A percentile compares a stretch with the other conserved stretches of the same genome.
Conservation (phyloP, 2,329 filamentous ascomycete species). For the Apiospora sp. region DNA sequence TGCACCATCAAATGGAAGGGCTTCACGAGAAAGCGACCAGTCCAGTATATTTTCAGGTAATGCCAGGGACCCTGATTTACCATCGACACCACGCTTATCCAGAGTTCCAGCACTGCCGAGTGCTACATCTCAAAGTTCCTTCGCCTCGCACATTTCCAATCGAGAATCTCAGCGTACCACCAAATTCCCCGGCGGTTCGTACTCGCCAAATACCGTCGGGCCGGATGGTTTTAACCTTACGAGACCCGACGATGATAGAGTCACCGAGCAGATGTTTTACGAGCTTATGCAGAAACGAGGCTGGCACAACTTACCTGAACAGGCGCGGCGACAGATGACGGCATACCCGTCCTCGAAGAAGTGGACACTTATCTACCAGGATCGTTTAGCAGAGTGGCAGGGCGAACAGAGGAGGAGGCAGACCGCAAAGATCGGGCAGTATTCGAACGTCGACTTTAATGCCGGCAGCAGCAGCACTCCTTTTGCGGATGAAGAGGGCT, state of each 20-base stretch:
- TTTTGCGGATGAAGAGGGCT: conserved; percentile 91
- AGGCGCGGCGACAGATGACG: conserved; percentile 94
- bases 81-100: conserved; percentile 54
- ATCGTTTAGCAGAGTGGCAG: conserved; percentile 91
- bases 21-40: conserved; percentile 53
- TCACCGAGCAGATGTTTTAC: conserved; percentile 91
- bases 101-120: conserved; percentile 59
- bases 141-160: conserved; percentile 55
- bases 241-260: conserved; percentile 79
- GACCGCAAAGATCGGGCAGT: conserved; percentile 76
- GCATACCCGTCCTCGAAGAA: conserved; percentile 95
- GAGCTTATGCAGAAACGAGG: conserved; percentile 97
- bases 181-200: conserved; percentile 55
- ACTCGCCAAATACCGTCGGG: conserved; percentile 32
- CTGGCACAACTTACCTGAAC: conserved; percentile 96
- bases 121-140: conserved; percentile 64
- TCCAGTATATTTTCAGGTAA: conserved; percentile 66
- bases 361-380: conserved; percentile 96
- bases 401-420: conserved; percentile 89
- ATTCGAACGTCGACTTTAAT: conserved; percentile 70
- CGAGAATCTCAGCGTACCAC: conserved; percentile 66
- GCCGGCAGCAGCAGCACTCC: conserved; percentile 52
- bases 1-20: conserved; percentile 36
- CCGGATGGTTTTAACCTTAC: conserved; percentile 68
- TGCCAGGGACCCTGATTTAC: conserved; percentile 51